Evolutionary conservation across 192 early-diverging fungal species (phyloP).

Genomic region (Martensiomyces pterosporus): DNA sequence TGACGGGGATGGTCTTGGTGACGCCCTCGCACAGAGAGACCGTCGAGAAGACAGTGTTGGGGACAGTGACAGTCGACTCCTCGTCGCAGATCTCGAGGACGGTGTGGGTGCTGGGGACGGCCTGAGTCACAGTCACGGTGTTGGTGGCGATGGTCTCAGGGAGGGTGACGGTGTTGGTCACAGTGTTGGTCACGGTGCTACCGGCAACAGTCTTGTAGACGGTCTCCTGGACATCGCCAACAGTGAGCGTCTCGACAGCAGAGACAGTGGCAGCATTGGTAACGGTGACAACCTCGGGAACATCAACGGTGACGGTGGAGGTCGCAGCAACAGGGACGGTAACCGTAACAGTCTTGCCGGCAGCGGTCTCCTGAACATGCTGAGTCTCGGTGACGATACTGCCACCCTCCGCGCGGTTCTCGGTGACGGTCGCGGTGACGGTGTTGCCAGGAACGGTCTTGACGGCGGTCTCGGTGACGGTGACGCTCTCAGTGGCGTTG

Average conservation of each 20-base stretch:
- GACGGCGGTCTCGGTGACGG: not conserved
- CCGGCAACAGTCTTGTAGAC: conserved; percentile 11
- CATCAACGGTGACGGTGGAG: not conserved
- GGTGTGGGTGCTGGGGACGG: not conserved
- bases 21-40: not conserved
- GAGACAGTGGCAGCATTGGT: not conserved
- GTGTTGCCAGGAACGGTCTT: not conserved
- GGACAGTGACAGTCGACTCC: not conserved
- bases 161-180: conserved; percentile 8
- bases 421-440: not conserved
- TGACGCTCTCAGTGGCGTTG: not conserved
- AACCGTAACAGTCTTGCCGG: not conserved
- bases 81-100: not conserved
- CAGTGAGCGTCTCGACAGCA: not conserved
- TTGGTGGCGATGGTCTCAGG: conserved; percentile 3
- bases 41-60: not conserved
- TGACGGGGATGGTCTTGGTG: not conserved
- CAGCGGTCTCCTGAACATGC: not conserved
- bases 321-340: not conserved
- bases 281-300: not conserved
- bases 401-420: not conserved
- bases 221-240: conserved; percentile 1
- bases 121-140: not conserved
- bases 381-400: not conserved
- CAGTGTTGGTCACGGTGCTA: conserved; percentile 5